phyloP scores from a whole-genome alignment of 495 filamentous ascomycete species.

The Thermothielavioides terrestris region DNA sequence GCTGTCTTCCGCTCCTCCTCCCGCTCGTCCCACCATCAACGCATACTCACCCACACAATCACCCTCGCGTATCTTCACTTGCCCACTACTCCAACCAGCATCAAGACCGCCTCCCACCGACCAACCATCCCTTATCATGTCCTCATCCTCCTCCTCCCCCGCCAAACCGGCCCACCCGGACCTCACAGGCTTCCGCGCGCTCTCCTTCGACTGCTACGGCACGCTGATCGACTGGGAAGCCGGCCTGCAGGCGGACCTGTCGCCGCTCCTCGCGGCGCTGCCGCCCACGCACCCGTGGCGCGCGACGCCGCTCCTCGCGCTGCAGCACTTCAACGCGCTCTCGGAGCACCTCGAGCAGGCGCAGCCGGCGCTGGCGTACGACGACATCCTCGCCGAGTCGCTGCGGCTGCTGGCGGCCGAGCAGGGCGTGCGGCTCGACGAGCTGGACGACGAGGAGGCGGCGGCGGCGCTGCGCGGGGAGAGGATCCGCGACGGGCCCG shows the following conservation, averaged over 20 bases:
- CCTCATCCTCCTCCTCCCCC: not conserved
- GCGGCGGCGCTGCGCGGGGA: constrained; percentile 19
- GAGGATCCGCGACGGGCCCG: constrained; percentile 47
- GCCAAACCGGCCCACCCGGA: constrained; percentile 8
- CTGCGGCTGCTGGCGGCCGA: constrained; percentile 41
- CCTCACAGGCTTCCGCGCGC: constrained; percentile 31
- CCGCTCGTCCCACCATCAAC: too few relatives aligned
- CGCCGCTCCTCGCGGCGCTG: constrained; percentile 36
- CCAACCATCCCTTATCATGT: not conserved
- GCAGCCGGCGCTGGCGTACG: constrained; percentile 50
- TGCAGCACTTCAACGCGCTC: constrained; percentile 27
- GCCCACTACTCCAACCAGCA: too few relatives aligned
- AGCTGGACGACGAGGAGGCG: too few relatives aligned
- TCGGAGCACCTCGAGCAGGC: constrained; percentile 32
- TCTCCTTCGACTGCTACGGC: constrained; percentile 80
- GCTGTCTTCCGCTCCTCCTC: too few relatives aligned
- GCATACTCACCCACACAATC: too few relatives aligned
- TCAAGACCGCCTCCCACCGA: not conserved
- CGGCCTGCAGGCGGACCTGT: constrained; percentile 24
- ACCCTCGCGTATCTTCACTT: too few relatives aligned
- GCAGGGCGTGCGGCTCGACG: constrained; percentile 23
- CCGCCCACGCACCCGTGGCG: constrained; percentile 35
- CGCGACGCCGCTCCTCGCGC: constrained; percentile 24
- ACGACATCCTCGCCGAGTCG: constrained; percentile 43
- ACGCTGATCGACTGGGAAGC: constrained; percentile 73